Base-by-base conservation (phyloP, 441 rosid species). In the Viola pubescens region DNA sequence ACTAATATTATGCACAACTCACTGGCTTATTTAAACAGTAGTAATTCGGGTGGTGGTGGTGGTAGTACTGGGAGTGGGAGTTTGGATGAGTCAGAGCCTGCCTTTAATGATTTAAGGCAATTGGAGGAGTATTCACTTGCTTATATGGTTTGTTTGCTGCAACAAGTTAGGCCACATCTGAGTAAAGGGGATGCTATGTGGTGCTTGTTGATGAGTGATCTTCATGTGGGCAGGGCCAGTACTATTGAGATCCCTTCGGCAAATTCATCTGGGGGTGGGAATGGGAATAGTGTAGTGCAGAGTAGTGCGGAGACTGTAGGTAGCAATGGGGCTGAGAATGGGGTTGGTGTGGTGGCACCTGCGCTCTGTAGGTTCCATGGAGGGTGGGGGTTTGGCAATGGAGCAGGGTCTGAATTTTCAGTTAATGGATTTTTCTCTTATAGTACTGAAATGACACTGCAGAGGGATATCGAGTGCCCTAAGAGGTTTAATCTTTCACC, bases 121-220 rank as follows among this genome's bases (percentile, higher is more conserved):
- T 67, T 92, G 70, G 84, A 80, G 60, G 94, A 87, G 78, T 82
- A 82, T 66, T 87, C 92, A 0, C 87, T 92, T 46, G 83, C 88
- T 1, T 88, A 84, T 51, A 81, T 87, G 96, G 77, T 92, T 59
- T 87, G 88, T 76, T 75, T 89, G 87, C 63, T 92, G 83, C 91
- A 83, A 64, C 84, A 92, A 71, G 84, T 83, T 62, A 81, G 81
- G 65, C 95, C 98, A 9, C 77, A 77, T 70, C 66, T 92, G 80
- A 89, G 84, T 67, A 86, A 77, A 82, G 97, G 96, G 54, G 96
- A 89, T 79, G 98, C 96, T 5, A 82, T 87, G 97, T 89, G 96
- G 98, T 92, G 96, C 73, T 87, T 89, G 78, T 76, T 92, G 44
- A 82, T 84, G 88, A 82, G 87, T 76, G 94, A 92, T 72, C 92